Base-by-base conservation (phyloP, 306 rosid genomes). In the Pterocarpus macrocarpus region DNA sequence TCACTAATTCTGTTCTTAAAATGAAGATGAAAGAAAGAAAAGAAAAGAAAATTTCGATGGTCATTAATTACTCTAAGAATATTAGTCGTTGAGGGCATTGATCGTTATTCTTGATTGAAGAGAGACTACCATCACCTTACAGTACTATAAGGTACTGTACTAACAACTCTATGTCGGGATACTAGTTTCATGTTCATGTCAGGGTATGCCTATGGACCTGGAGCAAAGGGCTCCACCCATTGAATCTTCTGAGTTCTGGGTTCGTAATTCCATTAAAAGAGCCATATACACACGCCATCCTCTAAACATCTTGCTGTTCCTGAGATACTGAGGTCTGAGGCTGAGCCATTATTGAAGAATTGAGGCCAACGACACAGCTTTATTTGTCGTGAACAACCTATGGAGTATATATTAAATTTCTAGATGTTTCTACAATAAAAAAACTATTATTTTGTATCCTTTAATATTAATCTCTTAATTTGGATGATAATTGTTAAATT, bases 121-220 rank as follows among this genome's bases (percentile, higher is more conserved):
- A 68, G 58, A 69, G 55, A 39, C 57, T 34, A 28, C 7, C 38
- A 56, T n/a, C 50, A 38, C 63, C 62, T 64, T 38, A 58, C 13
- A 66, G 88, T 85, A 72, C 81, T 38, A 34, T 4, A 28, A 66
- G 78, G 88, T 81, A 78, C 81, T 66, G 78, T 76, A 75, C 74
- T 69, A 76, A 61, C 30, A 69, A 39, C 67, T 34, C 30, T 30
- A 68, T 77, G 83, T 72, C 83, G 73, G 64, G 77, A 43, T 77
- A 71, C 82, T 71, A 52, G 28, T 82, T 77, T 63, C 53, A 39
- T 81, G 85, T 56, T 49, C 73, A 85, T 80, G 88, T 80, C 85
- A 80, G 84, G 69, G 52, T 47, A 30, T 76, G 68, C 79, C 68
- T 17, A 15, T 16, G 70, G 62, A 38, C 72, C 56, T 35, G n/a